phyloP scores from a whole-genome alignment of 306 rosid genomes.

The Hylodesmum podocarpum region DNA sequence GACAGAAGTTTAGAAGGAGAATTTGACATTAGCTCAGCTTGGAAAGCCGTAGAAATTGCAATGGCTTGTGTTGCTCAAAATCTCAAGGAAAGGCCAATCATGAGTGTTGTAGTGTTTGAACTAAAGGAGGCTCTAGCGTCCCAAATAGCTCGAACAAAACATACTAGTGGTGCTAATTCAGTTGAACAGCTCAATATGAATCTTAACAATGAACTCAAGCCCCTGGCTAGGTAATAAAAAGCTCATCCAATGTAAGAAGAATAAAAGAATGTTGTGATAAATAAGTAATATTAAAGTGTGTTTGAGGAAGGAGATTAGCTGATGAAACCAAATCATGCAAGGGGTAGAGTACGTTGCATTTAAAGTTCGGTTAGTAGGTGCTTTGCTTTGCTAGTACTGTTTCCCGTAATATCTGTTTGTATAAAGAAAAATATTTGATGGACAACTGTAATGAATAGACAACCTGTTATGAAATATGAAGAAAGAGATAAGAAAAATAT shows the following conservation, averaged over 20 bases:
- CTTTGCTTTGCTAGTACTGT: neutral
- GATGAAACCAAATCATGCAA: neutral
- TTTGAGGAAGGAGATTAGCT: neutral
- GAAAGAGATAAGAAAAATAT: too few species aligned
- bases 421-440: too few species aligned
- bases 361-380: neutral
- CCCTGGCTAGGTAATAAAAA: slow-evolving; percentile 14
- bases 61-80: slow-evolving; percentile 40
- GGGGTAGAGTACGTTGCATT: neutral
- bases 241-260: neutral
- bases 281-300: neutral
- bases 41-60: slow-evolving; percentile 50
- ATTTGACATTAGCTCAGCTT: slow-evolving; percentile 25
- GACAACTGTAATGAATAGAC: too few species aligned
- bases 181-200: neutral
- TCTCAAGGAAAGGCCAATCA: slow-evolving; percentile 40
- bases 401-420: neutral
- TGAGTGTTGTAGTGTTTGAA: slow-evolving; percentile 33
- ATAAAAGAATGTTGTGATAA: neutral
- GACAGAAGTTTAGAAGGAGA: slow-evolving; percentile 37
- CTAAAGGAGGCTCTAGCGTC: slow-evolving; percentile 36
- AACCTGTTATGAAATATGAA: too few species aligned
- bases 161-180: neutral
- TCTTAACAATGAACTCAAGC: neutral
- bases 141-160: neutral